A percentile compares a stretch with the other conserved stretches of the same genome.
Evolutionary conservation across 2,329 filamentous ascomycete species (phyloP).

Genomic region (Albifimbria verrucaria): DNA sequence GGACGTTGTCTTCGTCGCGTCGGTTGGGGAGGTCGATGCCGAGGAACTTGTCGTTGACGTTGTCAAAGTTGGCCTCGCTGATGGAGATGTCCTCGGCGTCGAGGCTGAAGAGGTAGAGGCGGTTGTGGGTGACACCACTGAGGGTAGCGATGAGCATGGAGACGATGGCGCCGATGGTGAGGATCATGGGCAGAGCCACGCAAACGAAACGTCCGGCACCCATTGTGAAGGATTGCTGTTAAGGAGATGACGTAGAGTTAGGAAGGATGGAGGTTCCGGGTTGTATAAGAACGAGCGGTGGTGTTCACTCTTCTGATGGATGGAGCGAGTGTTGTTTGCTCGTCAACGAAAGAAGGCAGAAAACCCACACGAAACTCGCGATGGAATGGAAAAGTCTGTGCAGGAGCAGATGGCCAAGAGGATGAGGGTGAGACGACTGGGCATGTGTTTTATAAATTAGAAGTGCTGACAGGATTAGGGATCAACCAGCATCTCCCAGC

Average conservation of each 20-base stretch:
- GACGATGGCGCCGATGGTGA: constrained; percentile 75
- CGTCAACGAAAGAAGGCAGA: neutral
- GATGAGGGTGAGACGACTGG: neutral
- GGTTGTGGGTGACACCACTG: constrained; percentile 53
- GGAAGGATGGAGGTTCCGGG: no score
- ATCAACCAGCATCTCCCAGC: neutral
- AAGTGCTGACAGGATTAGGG: neutral
- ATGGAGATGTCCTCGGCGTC: constrained; percentile 57
- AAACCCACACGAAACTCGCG: neutral
- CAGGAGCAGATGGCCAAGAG: neutral
- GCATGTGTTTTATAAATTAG: neutral
- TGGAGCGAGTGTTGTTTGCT: neutral
- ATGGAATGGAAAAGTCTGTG: neutral
- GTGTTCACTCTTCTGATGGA: no score
- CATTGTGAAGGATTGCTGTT: constrained; percentile 35
- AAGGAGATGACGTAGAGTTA: neutral
- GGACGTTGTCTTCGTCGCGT: constrained; percentile 7
- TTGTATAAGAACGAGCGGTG: no score
- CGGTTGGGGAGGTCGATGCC: constrained; percentile 14
- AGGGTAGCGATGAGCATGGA: constrained; percentile 59
- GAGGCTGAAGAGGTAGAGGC: constrained; percentile 57
- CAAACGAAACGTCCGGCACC: constrained; percentile 76
- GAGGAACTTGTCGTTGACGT: constrained; percentile 27
- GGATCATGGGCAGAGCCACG: constrained; percentile 80
- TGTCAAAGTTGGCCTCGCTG: constrained; percentile 28